phyloP scores from a whole-genome alignment of 192 early-diverging fungal species.

The Linderina pennispora region DNA sequence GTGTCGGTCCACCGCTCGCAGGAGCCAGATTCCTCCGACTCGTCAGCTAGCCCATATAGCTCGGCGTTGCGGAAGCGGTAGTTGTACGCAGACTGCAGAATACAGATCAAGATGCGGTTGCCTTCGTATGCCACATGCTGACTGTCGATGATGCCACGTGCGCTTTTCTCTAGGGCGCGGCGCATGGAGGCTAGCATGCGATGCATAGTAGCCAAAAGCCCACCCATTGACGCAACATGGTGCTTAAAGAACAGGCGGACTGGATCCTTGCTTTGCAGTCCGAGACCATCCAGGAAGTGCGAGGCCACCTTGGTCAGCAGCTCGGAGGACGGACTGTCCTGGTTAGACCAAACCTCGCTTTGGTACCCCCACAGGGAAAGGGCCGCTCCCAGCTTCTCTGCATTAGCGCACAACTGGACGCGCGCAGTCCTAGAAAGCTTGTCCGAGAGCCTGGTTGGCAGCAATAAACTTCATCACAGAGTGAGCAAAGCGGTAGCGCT shows the following conservation, averaged over 20 bases:
- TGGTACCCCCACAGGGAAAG: slow-evolving; percentile 36
- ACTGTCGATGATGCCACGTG: slow-evolving; percentile 12
- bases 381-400: slow-evolving; percentile 37
- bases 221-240: slow-evolving; percentile 17
- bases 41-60: slow-evolving; percentile 17
- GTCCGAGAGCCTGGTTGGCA: slow-evolving; percentile 7
- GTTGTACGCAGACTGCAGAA: slow-evolving; percentile 20
- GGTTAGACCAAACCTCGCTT: slow-evolving; percentile 19
- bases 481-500: slow-evolving; percentile 26
- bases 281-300: slow-evolving; percentile 21
- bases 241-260: slow-evolving; percentile 33
- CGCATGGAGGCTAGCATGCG: slow-evolving; percentile 15
- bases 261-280: slow-evolving; percentile 21
- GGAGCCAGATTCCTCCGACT: background rate
- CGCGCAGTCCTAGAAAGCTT: slow-evolving; percentile 11
- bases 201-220: slow-evolving; percentile 26
- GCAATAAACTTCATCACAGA: slow-evolving; percentile 25
- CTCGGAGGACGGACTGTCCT: slow-evolving; percentile 14
- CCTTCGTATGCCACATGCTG: slow-evolving; percentile 31
- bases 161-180: slow-evolving; percentile 19
- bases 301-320: slow-evolving; percentile 22
- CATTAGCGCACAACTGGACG: slow-evolving; percentile 17
- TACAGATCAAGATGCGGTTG: slow-evolving; percentile 14
- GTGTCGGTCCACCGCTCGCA: slow-evolving; percentile 26
- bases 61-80: slow-evolving; percentile 28